Percentiles rank a stretch among this genome's conserved stretches.
Evolutionary conservation across 1,139 yeast genomes (phyloP).

Genomic region (Pichia inconspicua): DNA sequence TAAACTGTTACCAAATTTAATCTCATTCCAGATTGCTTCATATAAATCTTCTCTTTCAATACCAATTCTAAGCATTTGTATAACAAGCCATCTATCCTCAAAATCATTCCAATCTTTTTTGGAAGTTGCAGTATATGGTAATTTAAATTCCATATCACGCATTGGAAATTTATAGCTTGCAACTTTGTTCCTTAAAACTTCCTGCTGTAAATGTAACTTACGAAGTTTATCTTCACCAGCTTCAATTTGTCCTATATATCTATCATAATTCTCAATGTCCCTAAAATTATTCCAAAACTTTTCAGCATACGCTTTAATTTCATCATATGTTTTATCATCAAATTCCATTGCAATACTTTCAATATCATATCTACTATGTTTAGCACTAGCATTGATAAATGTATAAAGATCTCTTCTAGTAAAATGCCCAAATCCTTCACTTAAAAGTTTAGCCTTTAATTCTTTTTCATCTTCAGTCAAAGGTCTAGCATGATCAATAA

Average conservation of each 20-base stretch:
- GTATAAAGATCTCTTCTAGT: conserved; percentile 65
- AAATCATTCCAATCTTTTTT: conserved; percentile 52
- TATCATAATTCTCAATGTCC: conserved; percentile 67
- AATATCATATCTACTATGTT: conserved; percentile 62
- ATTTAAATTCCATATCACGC: conserved; percentile 52
- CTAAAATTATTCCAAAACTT: conserved; percentile 60
- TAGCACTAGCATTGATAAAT: conserved; percentile 52
- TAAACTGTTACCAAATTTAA: conserved; percentile 53
- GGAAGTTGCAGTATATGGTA: conserved; percentile 32
- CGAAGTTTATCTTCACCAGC: conserved; percentile 64
- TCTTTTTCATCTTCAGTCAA: conserved; percentile 61
- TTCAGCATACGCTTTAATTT: conserved; percentile 56
- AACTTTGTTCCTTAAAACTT: conserved; percentile 56
- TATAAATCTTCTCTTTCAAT: conserved; percentile 57
- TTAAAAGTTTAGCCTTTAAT: conserved; percentile 45
- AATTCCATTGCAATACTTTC: conserved; percentile 55
- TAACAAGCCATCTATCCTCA: conserved; percentile 63
- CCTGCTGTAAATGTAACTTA: conserved; percentile 53
- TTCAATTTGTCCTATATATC: conserved; percentile 59
- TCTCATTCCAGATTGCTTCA: conserved; percentile 54
- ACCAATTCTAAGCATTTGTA: conserved; percentile 60
- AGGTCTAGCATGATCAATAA: conserved; percentile 56
- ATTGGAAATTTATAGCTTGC: conserved; percentile 51
- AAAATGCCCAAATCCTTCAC: conserved; percentile 60
- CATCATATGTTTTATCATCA: conserved; percentile 59